Conservation (phyloP, 805 yeast species). For the Spathaspora hagerdaliae region DNA sequence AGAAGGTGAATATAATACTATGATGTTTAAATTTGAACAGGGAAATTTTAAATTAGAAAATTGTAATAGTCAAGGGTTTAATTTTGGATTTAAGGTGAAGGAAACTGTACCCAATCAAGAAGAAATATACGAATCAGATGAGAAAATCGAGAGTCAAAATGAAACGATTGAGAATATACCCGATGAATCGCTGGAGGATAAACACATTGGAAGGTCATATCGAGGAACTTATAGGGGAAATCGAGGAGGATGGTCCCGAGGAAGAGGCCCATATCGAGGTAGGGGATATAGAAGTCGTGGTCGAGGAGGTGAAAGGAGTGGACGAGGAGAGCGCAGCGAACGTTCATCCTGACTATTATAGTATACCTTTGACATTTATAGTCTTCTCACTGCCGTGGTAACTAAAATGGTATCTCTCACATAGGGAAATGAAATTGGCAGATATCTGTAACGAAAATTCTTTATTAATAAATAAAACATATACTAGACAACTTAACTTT, state of each 20-base stretch:
- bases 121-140: no score
- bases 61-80: slow-evolving; percentile 57
- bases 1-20: slow-evolving; percentile 33
- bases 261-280: slow-evolving; percentile 10
- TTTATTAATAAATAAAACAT: no score
- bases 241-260: slow-evolving; percentile 8
- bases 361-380: no score
- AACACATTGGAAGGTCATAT: no score
- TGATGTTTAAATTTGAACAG: slow-evolving; percentile 40
- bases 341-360: no score
- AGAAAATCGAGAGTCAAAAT: not conserved
- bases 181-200: not conserved
- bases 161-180: not conserved
- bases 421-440: no score
- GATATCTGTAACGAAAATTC: not conserved
- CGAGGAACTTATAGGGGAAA: slow-evolving; percentile 2
- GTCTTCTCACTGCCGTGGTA: no score
- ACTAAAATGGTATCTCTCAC: no score
- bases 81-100: slow-evolving; percentile 46
- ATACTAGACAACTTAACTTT: not conserved
- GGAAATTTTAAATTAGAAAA: slow-evolving; percentile 49
- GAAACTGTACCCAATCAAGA: no score
- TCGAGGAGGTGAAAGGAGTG: slow-evolving; percentile 12
- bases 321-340: not conserved
- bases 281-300: slow-evolving; percentile 13